Evolutionary conservation across 176 grass and related monocot genomes (phyloP).

Genomic region (Carex pumila): DNA sequence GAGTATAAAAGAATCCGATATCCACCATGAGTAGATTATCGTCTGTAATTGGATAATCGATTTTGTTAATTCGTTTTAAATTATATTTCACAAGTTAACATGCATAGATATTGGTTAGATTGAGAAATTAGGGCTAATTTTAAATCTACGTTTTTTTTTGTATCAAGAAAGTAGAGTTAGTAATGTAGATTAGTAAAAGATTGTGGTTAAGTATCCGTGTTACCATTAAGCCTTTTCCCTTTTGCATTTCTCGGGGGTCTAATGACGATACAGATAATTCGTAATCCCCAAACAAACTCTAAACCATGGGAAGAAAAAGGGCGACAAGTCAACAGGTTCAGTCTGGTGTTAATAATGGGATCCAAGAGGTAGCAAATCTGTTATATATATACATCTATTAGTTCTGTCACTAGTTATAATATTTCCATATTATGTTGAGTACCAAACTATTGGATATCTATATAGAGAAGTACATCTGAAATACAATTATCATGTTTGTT

Average conservation of each 20-base stretch:
- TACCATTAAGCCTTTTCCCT: not conserved
- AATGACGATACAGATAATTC: not conserved
- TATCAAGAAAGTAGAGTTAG: not conserved
- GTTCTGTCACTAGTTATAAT: not conserved
- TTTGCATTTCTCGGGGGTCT: not conserved
- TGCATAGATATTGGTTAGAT: not conserved
- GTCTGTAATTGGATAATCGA: not conserved
- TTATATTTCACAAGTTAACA: not conserved
- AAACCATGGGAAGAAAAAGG: not conserved
- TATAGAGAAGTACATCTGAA: not conserved
- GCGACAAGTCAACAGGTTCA: not conserved
- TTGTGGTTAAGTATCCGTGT: not conserved
- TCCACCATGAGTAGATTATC: not conserved
- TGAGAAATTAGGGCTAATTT: not conserved
- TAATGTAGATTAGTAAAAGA: not conserved
- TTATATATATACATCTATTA: not conserved
- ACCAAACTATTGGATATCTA: not conserved
- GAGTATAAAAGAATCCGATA: not conserved
- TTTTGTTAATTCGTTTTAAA: not conserved
- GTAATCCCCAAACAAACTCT: not conserved
- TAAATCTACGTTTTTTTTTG: not conserved
- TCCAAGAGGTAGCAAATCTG: not conserved
- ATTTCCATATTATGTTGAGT: not conserved
- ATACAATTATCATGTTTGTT: not conserved
- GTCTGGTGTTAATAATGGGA: not conserved